Percentiles rank a stretch among this genome's conserved stretches.
phyloP scores from a whole-genome alignment of 2,329 filamentous ascomycete genomes.

The Aspergillus quadricinctus region DNA sequence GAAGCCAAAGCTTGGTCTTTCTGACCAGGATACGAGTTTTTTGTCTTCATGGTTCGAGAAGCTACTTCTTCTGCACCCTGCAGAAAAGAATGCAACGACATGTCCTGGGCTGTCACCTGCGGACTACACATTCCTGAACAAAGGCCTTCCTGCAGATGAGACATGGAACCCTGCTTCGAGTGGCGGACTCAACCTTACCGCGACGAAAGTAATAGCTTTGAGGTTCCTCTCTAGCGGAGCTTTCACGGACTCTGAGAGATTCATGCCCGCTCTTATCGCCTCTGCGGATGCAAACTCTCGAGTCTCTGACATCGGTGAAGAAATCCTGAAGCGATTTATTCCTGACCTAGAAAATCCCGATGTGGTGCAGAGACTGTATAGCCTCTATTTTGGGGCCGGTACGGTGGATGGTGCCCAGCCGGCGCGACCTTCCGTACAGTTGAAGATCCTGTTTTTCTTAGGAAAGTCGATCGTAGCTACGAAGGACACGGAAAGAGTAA shows the following conservation, averaged over 20 bases:
- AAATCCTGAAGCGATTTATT: slow-evolving; percentile 74
- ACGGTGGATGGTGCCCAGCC: slow-evolving; percentile 40
- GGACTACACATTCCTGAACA: slow-evolving; percentile 67
- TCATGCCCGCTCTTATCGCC: slow-evolving; percentile 78
- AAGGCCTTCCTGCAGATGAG: slow-evolving; percentile 42
- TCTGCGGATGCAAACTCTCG: slow-evolving; percentile 77
- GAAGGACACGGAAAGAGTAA: slow-evolving; percentile 62
- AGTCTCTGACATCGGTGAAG: slow-evolving; percentile 79
- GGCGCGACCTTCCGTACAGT: slow-evolving; percentile 66
- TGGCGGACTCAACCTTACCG: slow-evolving; percentile 62
- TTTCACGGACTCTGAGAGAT: slow-evolving; percentile 77
- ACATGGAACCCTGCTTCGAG: slow-evolving; percentile 60
- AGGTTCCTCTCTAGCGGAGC: slow-evolving; percentile 77
- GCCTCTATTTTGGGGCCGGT: slow-evolving; percentile 64
- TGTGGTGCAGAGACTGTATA: slow-evolving; percentile 64
- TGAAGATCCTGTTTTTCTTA: slow-evolving; percentile 70
- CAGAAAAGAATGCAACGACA: slow-evolving; percentile 35
- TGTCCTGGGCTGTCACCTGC: slow-evolving; percentile 60
- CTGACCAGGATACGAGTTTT: slow-evolving; percentile 67
- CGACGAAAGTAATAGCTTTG: slow-evolving; percentile 65
- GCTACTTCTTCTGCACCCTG: slow-evolving; percentile 64
- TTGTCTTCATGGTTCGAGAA: slow-evolving; percentile 72
- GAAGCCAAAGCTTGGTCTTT: slow-evolving; percentile 62
- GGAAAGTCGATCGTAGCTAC: slow-evolving; percentile 73
- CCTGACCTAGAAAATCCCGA: slow-evolving; percentile 63